These are phyloP conservation scores for Ascochyta viciae-villosae DNA, from an alignment of 2,329 filamentous ascomycete genomes.

Conservation along the genomic window DNA sequence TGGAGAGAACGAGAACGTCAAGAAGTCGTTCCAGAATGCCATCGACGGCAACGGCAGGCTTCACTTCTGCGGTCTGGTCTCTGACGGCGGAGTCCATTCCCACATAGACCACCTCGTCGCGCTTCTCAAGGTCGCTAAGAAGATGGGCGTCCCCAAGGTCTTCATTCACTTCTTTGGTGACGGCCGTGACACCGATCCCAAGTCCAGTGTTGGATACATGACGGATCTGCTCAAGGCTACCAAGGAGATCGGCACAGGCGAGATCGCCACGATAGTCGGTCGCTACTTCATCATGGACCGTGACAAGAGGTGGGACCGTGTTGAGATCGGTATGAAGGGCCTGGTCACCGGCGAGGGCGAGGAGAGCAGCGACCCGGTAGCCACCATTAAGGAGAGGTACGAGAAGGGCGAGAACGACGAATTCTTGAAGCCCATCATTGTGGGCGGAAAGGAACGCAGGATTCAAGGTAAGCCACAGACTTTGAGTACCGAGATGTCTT, in stretches of 20 bases:
- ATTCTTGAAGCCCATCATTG: slow-evolving; percentile 97
- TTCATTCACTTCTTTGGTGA: slow-evolving; percentile 99
- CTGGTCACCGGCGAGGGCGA: slow-evolving; percentile 87
- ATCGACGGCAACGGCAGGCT: slow-evolving; percentile 90
- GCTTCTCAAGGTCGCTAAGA: slow-evolving; percentile 88
- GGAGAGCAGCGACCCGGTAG: slow-evolving; percentile 80
- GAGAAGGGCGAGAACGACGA: slow-evolving; percentile 90
- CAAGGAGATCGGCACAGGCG: slow-evolving; percentile 83
- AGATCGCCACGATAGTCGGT: slow-evolving; percentile 92
- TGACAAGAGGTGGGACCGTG: slow-evolving; percentile 97
- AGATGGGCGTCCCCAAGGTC: slow-evolving; percentile 84
- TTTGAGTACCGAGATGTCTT: slow-evolving; percentile 39
- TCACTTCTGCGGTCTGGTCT: slow-evolving; percentile 90
- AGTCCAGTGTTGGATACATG: slow-evolving; percentile 88
- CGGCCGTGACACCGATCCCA: slow-evolving; percentile 96
- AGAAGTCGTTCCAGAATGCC: slow-evolving; percentile 77
- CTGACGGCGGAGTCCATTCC: slow-evolving; percentile 94
- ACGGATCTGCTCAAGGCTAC: slow-evolving; percentile 80
- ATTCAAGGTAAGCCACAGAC: slow-evolving; percentile 70
- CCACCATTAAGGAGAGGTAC: slow-evolving; percentile 87
- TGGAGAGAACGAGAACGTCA: slow-evolving; percentile 77
- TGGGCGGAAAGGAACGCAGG: slow-evolving; percentile 83
- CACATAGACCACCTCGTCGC: slow-evolving; percentile 94
- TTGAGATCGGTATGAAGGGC: slow-evolving; percentile 89
- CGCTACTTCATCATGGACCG: slow-evolving; percentile 99